A percentile compares a stretch with the other conserved stretches of the same genome.
Evolutionary conservation across 176 grass and related monocot genomes (phyloP).

Genomic region (Oryza glumipatula): DNA sequence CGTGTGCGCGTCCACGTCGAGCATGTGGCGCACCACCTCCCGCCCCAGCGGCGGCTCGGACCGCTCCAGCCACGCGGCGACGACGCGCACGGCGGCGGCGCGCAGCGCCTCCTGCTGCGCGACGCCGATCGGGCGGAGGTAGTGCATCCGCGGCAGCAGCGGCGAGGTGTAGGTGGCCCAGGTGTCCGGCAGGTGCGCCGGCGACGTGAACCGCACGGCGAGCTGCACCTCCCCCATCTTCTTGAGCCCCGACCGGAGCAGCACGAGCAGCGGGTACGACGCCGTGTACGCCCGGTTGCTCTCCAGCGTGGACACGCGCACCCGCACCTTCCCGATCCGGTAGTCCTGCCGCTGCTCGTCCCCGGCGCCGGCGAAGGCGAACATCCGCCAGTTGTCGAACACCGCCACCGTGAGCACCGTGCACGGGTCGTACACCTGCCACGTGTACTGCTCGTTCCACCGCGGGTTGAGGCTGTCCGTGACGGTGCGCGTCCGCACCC

Average conservation of each 20-base stretch:
- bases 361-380: conserved; percentile 52
- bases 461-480: conserved; percentile 81
- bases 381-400: conserved; percentile 99
- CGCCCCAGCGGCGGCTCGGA: conserved; percentile 88
- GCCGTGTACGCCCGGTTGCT: conserved; percentile 78
- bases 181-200: conserved; percentile 73
- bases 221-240: conserved; percentile 99
- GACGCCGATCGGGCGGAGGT: conserved; percentile 84
- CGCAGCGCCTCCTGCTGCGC: conserved; percentile 89
- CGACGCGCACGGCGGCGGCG: conserved; percentile 71
- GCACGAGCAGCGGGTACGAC: conserved; percentile 79
- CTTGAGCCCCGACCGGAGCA: conserved; percentile 83
- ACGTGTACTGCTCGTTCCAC: conserved; percentile 99
- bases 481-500: conserved; percentile 89
- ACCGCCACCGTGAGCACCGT: conserved; percentile 86
- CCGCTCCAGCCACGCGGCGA: conserved; percentile 68
- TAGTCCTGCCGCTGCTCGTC: conserved; percentile 62
- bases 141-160: conserved; percentile 88
- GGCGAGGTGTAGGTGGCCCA: conserved; percentile 82
- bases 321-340: conserved; percentile 88
- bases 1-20: conserved; percentile 77
- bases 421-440: conserved; percentile 98
- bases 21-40: conserved; percentile 87
- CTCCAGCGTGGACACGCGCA: conserved; percentile 91
- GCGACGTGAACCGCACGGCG: conserved; percentile 78